Evolutionary conservation across 2,329 filamentous ascomycete species (phyloP).

Genomic region (Aspergillus fijiensis): DNA sequence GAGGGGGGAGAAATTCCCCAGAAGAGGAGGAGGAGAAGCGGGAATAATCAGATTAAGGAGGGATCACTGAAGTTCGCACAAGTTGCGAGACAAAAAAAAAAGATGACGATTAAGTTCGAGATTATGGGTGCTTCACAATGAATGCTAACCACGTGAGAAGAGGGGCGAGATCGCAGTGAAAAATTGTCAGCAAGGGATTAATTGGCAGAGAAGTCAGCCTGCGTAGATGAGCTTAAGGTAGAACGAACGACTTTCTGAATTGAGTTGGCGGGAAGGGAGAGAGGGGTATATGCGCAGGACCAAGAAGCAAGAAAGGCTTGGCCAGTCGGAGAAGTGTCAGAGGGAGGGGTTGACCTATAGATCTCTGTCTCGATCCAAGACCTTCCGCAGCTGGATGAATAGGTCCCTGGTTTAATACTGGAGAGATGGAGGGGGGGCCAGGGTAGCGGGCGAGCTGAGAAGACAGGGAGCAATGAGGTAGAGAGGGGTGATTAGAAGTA

Average conservation of each 20-base stretch:
- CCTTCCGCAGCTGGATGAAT: conserved; percentile 2
- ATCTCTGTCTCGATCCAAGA: neutral
- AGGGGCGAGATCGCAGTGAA: conserved; percentile 10
- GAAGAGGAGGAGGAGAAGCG: conserved; percentile 12
- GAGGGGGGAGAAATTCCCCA: conserved; percentile 11
- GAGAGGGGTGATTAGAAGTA: neutral
- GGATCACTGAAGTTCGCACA: conserved; percentile 7
- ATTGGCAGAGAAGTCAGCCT: conserved; percentile 13
- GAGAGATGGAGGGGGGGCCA: neutral
- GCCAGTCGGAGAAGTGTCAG: conserved; percentile 30
- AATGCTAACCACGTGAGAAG: conserved; percentile 19
- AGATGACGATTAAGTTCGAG: neutral
- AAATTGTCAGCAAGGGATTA: conserved; percentile 16
- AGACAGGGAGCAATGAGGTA: neutral
- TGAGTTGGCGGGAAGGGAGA: conserved; percentile 11
- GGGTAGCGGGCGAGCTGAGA: neutral
- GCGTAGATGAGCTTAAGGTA: neutral
- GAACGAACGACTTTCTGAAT: conserved; percentile 11
- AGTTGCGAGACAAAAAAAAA: conserved; percentile 8
- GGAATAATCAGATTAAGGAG: conserved; percentile 1
- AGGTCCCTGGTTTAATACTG: neutral
- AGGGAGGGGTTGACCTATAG: conserved; percentile 17
- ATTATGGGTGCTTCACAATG: conserved; percentile 13
- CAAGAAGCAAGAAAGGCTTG: conserved; percentile 21
- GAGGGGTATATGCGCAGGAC: conserved; percentile 12